Base-by-base conservation (phyloP, 257 asterid genomes). In the Capsicum pubescens region DNA sequence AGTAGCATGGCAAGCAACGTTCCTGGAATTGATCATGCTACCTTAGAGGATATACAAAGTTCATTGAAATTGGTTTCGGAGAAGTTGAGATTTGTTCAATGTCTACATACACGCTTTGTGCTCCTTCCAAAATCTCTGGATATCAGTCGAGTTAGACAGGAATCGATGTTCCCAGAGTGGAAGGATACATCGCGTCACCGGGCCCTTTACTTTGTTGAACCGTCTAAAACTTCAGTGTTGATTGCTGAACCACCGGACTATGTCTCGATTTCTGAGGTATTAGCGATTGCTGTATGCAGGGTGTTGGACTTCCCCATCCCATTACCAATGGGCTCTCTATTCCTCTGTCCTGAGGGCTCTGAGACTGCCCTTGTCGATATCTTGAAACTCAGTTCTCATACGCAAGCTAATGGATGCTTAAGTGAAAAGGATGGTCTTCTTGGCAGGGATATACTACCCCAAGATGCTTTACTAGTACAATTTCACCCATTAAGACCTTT, bases 401-500 rank as follows among this genome's bases (percentile, higher is more conserved):
- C 88, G 67, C 91, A 90, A 86, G 90, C 86, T 26, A 46, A 86
- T 58, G 91, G 84, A 76, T 83, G 61, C 63, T 87, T 91, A 70
- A 85, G 90, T 78, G 95, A 95, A 72, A 87, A 84, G 60, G 92
- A 90, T 85, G 82, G 85, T 87, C 89, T 90, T 69, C 84, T 95
- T 48, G 96, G 99, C 82, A 90, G 89, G 88, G 97, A 94, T 87
- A 91, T 95, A 87, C 72, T 91, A 82, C 94, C 97, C 74, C 98
- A 94, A 79, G 99, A 95, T 93, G 99, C 99, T 86, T 83, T 85
- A 67, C 92, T 87, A 79, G 97, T 95, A 86, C 99, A 95, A 79
- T 92, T 94, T 86, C 98, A 92, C 90, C 99, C 99, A 70, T 86
- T 95, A 89, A 93, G 99, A 85, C 98, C 99, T 15, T 94, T 94